Conservation (phyloP, 192 early-diverging fungal species). For the Dimargaris cristalligena region DNA sequence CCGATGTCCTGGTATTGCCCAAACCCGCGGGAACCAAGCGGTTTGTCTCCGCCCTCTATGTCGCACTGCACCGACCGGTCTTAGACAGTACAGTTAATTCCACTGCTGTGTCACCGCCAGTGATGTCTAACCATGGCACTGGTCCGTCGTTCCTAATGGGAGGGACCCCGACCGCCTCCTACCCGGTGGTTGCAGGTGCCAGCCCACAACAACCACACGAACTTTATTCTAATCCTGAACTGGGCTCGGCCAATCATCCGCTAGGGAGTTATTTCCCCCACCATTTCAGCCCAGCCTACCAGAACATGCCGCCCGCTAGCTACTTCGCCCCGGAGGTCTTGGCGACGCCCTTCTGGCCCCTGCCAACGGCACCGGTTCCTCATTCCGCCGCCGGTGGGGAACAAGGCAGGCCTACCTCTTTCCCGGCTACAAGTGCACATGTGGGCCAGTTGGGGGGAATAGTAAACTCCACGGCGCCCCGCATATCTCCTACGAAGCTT, state of each 20-base stretch:
- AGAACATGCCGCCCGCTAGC: too few species aligned
- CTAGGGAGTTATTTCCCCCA: not conserved
- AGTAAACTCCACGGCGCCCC: too few species aligned
- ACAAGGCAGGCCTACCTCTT: too few species aligned
- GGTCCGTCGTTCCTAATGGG: not conserved
- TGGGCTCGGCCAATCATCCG: not conserved
- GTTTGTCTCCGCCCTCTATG: not conserved
- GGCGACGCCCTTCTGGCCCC: too few species aligned
- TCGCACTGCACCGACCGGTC: not conserved
- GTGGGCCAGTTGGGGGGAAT: too few species aligned
- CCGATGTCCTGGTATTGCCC: conserved; percentile 1
- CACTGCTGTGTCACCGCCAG: not conserved
- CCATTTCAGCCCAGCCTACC: too few species aligned
- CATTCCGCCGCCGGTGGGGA: too few species aligned
- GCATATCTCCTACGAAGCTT: too few species aligned
- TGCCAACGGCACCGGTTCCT: too few species aligned
- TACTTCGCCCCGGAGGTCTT: too few species aligned
- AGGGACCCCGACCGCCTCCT: not conserved
- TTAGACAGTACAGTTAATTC: not conserved
- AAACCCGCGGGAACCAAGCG: conserved; percentile 10
- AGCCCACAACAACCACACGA: not conserved
- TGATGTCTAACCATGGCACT: not conserved
- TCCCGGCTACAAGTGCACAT: too few species aligned
- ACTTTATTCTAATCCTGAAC: not conserved
- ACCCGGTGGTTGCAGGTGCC: not conserved